Evolutionary conservation across 192 early-diverging fungal genomes (phyloP), one percentile per base, ranked within the genome.

Genomic region (Umbelopsis sp.): DNA sequence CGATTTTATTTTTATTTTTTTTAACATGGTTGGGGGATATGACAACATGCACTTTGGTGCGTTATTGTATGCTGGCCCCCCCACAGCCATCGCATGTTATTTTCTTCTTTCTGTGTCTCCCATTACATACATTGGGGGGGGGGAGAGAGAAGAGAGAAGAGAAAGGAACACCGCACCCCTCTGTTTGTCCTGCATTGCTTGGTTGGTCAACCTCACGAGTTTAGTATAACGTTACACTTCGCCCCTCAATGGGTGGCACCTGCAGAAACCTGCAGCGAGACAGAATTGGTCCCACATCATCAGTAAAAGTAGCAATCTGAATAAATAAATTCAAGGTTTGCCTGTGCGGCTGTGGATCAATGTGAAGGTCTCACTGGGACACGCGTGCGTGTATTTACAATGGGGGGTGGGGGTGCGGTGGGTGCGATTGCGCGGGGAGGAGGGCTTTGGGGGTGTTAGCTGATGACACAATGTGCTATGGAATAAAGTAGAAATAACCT

Each of bases 371-470:
- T 62, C 56, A 62, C 56, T 34, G 7, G 17, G 56, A 62, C 56
- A 62, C 56, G 56, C 56, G 56, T 21, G 47, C 31, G 56, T 62
- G 31, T 62, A 31, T 62, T 62, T 62, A 32, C 38, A 41, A 41
- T 41, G 38, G 38, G 38, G 38, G 38, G 38, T 5, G 36, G 36
- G 36, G 36, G 8, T 8, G 36, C n/a, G n/a, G n/a, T n/a, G n/a
- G n/a, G n/a, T n/a, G n/a, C n/a, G n/a, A n/a, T n/a, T n/a, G n/a
- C n/a, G n/a, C n/a, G n/a, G n/a, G n/a, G n/a, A n/a, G n/a, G n/a
- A n/a, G n/a, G n/a, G n/a, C n/a, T n/a, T n/a, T n/a, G n/a, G n/a
- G n/a, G n/a, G n/a, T n/a, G n/a, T n/a, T n/a, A n/a, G n/a, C n/a
- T n/a, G n/a, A n/a, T n/a, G n/a, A n/a, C n/a, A 8, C 8, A 38